These are phyloP conservation scores for Syzygium oleosum DNA, from an alignment of 345 rosid genomes.

Conservation along the genomic window DNA sequence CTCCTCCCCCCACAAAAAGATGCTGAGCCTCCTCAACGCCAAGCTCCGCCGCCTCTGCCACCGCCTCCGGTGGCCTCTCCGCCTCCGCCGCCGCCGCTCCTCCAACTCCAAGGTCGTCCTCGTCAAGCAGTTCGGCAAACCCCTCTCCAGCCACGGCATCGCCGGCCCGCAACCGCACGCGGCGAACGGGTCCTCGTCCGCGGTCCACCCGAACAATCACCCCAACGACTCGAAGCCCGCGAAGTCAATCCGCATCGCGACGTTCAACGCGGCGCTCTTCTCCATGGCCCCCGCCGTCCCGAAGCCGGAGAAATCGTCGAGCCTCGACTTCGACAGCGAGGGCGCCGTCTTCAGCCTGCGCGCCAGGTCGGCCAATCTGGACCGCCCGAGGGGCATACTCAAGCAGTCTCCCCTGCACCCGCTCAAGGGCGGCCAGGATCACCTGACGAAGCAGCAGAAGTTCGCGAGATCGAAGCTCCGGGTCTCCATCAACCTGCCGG, in stretches of 20 bases:
- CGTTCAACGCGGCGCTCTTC: conserved; percentile 84
- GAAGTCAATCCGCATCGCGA: conserved; percentile 57
- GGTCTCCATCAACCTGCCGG: conserved; percentile 89
- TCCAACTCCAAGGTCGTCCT: conserved; percentile 33
- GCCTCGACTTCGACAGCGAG: conserved; percentile 16
- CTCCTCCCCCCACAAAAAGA: background rate
- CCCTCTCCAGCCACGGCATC: conserved; percentile 6
- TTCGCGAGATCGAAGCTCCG: conserved; percentile 68
- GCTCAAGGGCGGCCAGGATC: conserved; percentile 10
- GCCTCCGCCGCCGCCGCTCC: conserved; percentile 43
- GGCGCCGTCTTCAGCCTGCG: conserved; percentile 11
- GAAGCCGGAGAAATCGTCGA: conserved; percentile 19
- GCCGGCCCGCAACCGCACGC: background rate
- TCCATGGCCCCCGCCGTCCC: conserved; percentile 92
- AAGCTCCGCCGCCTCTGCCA: conserved; percentile 41
- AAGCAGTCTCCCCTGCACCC: conserved; percentile 70
- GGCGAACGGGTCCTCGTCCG: conserved; percentile 6
- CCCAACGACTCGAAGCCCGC: conserved; percentile 15
- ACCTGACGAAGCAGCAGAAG: conserved; percentile 39
- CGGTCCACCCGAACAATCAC: conserved; percentile 26
- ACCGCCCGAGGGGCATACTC: conserved; percentile 71
- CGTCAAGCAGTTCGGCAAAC: conserved; percentile 30
- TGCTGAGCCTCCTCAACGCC: conserved; percentile 47
- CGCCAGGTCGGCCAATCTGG: conserved; percentile 36
- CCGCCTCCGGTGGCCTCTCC: conserved; percentile 63